These are phyloP conservation scores for Pseudisothecium myosuroides DNA, from an alignment of 225 moss, liverwort and hornwort species.

Conservation along the genomic window DNA sequence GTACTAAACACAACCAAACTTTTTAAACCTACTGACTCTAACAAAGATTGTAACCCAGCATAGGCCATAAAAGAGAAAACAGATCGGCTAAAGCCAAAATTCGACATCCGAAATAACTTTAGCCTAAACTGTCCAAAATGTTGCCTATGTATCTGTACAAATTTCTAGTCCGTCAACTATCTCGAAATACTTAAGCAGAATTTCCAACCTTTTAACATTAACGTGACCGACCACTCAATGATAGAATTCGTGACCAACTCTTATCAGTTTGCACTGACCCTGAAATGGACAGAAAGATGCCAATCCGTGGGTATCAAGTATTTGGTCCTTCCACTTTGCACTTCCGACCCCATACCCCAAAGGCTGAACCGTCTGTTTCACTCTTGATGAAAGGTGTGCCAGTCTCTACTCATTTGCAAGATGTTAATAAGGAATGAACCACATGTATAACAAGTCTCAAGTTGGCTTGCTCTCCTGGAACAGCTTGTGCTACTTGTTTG, in stretches of 20 bases:
- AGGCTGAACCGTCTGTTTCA: neutral
- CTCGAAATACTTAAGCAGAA: neutral
- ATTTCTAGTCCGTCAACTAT: neutral
- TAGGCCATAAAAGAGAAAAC: neutral
- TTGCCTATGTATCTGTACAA: conserved; percentile 33
- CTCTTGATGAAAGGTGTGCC: neutral
- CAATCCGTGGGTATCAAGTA: neutral
- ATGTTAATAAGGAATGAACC: conserved; percentile 82
- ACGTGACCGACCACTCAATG: neutral
- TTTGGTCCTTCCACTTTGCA: neutral
- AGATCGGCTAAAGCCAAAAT: conserved; percentile 15
- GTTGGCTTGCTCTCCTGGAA: conserved; percentile 66
- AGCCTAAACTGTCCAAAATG: conserved; percentile 22
- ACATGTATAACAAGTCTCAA: conserved; percentile 85
- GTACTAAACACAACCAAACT: neutral
- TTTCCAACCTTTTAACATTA: neutral
- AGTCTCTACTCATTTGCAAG: conserved; percentile 59
- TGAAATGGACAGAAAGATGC: neutral
- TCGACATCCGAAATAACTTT: conserved; percentile 6
- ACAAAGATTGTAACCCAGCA: neutral
- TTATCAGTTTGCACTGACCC: neutral
- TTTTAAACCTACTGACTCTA: neutral
- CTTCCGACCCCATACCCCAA: neutral
- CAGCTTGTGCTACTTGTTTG: conserved; percentile 49
- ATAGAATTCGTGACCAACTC: neutral